Evolutionary conservation across 1,139 yeast species (phyloP).

Genomic region (Geotrichum histeridarum): DNA sequence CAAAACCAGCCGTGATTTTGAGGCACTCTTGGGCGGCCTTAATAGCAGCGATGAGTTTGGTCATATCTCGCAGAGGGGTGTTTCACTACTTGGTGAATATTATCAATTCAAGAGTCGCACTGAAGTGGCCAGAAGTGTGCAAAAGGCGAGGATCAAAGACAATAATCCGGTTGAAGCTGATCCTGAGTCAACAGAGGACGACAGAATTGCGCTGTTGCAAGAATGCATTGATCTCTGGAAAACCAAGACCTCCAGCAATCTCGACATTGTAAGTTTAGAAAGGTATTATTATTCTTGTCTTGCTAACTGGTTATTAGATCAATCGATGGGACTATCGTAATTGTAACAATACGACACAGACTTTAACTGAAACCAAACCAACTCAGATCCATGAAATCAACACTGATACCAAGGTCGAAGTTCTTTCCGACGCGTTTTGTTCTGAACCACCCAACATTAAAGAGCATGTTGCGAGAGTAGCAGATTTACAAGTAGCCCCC

Average conservation of each 20-base stretch:
- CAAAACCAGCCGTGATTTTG: slow-evolving; percentile 19
- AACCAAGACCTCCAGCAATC: slow-evolving; percentile 1
- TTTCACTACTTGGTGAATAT: slow-evolving; percentile 24
- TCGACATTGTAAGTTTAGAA: slow-evolving; percentile 9
- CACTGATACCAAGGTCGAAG: background rate
- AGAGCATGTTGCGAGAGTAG: background rate
- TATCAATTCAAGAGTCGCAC: slow-evolving; percentile 11
- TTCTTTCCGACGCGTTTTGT: background rate
- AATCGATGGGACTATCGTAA: slow-evolving; percentile 23
- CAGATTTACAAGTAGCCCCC: background rate
- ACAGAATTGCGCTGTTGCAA: background rate
- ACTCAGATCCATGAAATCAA: background rate
- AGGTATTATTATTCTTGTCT: slow-evolving; percentile 5
- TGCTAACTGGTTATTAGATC: slow-evolving; percentile 12
- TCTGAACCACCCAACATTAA: background rate
- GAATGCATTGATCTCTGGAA: slow-evolving; percentile 12
- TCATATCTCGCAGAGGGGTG: slow-evolving; percentile 20
- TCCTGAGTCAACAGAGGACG: background rate
- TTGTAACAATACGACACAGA: background rate
- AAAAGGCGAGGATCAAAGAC: background rate
- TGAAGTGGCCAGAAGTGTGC: background rate
- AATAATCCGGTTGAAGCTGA: background rate
- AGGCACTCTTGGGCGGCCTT: slow-evolving; percentile 15
- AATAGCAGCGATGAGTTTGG: slow-evolving; percentile 12
- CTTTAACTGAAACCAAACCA: no score